These are phyloP conservation scores for Trichopus zeylanicus DNA, from an alignment of 116 monocot species.

Conservation along the genomic window DNA sequence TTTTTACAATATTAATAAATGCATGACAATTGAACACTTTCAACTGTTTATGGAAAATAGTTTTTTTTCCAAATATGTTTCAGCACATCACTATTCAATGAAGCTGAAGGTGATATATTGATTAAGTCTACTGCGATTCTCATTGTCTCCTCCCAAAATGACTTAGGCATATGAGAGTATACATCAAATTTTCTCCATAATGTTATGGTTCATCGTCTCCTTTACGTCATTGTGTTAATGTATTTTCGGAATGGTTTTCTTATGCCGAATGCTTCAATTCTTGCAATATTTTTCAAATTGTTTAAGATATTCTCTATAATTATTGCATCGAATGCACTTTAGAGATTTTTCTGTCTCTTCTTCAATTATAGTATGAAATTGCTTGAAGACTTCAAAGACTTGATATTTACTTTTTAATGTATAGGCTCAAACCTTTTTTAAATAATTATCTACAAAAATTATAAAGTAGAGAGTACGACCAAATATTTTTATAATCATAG, in stretches of 20 bases:
- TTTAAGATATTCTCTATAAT: conserved; percentile 6
- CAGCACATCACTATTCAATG: not conserved
- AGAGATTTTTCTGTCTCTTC: too few relatives aligned
- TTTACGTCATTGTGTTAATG: not conserved
- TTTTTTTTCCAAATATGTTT: too few relatives aligned
- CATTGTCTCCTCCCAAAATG: not conserved
- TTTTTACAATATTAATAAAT: not conserved
- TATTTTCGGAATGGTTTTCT: not conserved
- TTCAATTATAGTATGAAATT: too few relatives aligned
- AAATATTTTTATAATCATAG: not conserved
- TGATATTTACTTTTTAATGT: too few relatives aligned
- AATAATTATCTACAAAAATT: conserved; percentile 12
- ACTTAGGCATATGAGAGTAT: not conserved
- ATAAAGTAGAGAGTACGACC: not conserved
- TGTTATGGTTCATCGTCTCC: not conserved
- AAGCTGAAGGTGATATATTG: not conserved
- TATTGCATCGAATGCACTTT: too few relatives aligned
- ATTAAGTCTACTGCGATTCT: not conserved
- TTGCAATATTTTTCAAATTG: not conserved
- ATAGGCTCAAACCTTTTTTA: not conserved
- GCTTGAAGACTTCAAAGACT: too few relatives aligned
- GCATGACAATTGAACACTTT: too few relatives aligned
- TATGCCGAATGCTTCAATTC: conserved; percentile 2
- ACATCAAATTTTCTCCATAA: not conserved
- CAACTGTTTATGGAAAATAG: too few relatives aligned